Evolutionary conservation across 768 basidiomycete genomes (phyloP).

Genomic region (Dacryopinax primogenitus): DNA sequence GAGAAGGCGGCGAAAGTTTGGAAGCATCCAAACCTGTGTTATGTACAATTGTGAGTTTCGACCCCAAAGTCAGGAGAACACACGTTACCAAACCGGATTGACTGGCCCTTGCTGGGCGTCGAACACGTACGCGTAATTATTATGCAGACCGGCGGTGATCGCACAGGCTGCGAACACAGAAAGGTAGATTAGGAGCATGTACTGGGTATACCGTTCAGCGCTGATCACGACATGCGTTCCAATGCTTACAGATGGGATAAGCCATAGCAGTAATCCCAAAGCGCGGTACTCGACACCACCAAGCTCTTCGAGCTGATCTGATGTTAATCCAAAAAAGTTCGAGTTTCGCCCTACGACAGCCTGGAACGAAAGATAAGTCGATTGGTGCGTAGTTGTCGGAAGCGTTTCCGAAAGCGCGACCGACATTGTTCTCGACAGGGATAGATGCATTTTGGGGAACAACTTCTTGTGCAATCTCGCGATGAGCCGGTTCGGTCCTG

Average conservation of each 20-base stretch:
- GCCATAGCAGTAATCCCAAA: slow-evolving; percentile 66
- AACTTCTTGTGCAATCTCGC: slow-evolving; percentile 38
- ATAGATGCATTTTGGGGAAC: slow-evolving; percentile 51
- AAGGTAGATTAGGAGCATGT: slow-evolving; percentile 61
- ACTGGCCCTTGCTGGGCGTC: slow-evolving; percentile 41
- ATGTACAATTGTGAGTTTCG: no score
- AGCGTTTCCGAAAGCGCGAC: slow-evolving; percentile 55
- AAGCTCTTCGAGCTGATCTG: slow-evolving; percentile 78
- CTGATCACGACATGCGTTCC: slow-evolving; percentile 5
- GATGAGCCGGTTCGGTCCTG: slow-evolving; percentile 28
- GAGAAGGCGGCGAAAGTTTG: slow-evolving; percentile 79
- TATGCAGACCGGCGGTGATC: slow-evolving; percentile 48
- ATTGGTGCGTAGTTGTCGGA: slow-evolving; percentile 30
- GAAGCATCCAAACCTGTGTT: slow-evolving; percentile 70
- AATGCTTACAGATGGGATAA: slow-evolving; percentile 53
- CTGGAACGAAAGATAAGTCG: slow-evolving; percentile 71
- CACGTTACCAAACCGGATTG: slow-evolving; percentile 49
- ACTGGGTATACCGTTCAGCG: slow-evolving; percentile 46
- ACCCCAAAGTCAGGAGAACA: background rate
- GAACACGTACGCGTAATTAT: slow-evolving; percentile 50
- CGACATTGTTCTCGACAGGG: slow-evolving; percentile 56
- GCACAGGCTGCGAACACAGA: slow-evolving; percentile 55
- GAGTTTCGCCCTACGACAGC: slow-evolving; percentile 73
- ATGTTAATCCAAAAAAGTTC: slow-evolving; percentile 40
- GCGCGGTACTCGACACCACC: slow-evolving; percentile 90